These are phyloP conservation scores for Pleurotus pulmonarius DNA, from an alignment of 768 basidiomycete genomes.

Conservation along the genomic window DNA sequence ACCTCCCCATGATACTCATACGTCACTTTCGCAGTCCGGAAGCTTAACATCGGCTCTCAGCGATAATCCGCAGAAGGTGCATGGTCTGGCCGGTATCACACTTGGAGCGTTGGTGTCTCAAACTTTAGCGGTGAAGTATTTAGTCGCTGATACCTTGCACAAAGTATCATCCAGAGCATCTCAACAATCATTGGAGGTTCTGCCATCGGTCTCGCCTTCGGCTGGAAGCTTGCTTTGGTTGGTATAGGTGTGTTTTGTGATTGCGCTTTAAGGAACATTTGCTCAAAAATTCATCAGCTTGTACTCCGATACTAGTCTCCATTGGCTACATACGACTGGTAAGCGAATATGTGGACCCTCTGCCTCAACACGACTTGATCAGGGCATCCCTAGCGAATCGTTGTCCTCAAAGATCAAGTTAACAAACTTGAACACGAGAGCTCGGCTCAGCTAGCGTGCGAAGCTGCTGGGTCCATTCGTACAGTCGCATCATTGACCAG, in stretches of 20 bases:
- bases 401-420: slow-evolving; percentile 80
- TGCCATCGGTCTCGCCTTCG: slow-evolving; percentile 73
- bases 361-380: too few species aligned
- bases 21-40: slow-evolving; percentile 53
- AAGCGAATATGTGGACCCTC: slow-evolving; percentile 14
- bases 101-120: slow-evolving; percentile 59
- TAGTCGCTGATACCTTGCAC: slow-evolving; percentile 17
- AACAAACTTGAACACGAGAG: slow-evolving; percentile 78
- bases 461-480: slow-evolving; percentile 85
- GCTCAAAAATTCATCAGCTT: slow-evolving; percentile 37
- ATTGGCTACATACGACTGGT: slow-evolving; percentile 83
- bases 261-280: neutral
- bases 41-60: slow-evolving; percentile 74
- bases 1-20: neutral
- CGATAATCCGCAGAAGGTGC: slow-evolving; percentile 87
- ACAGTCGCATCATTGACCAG: slow-evolving; percentile 88
- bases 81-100: slow-evolving; percentile 83
- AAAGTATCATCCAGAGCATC: slow-evolving; percentile 78
- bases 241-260: slow-evolving; percentile 59
- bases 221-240: slow-evolving; percentile 78
- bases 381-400: slow-evolving; percentile 66
- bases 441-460: slow-evolving; percentile 88
- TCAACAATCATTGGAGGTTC: slow-evolving; percentile 68
- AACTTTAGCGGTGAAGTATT: neutral
- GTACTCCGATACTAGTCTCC: slow-evolving; percentile 63